phyloP scores from a whole-genome alignment of 2,329 filamentous ascomycete genomes.

The Ramularia endophylla region DNA sequence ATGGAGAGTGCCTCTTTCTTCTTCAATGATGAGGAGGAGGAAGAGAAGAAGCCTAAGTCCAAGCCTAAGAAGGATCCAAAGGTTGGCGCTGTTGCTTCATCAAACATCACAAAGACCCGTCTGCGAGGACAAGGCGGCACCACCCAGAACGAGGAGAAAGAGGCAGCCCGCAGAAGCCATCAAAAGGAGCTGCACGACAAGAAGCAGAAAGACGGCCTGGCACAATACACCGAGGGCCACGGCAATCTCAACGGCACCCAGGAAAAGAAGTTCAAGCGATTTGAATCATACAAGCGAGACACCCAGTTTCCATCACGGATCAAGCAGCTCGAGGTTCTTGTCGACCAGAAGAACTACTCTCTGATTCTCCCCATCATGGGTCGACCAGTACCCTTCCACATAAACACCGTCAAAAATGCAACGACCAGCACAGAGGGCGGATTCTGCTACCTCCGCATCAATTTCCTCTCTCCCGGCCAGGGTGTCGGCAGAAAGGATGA shows the following conservation, averaged over 20 bases:
- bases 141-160: conserved; percentile 82
- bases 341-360: conserved; percentile 84
- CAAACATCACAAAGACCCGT: conserved; percentile 92
- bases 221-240: conserved; percentile 78
- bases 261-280: conserved; percentile 97
- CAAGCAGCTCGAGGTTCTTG: conserved; percentile 80
- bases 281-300: conserved; percentile 98
- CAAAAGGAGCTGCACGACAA: conserved; percentile 83
- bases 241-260: conserved; percentile 82
- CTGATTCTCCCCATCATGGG: conserved; percentile 96
- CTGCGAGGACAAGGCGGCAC: conserved; percentile 85
- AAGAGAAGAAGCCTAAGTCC: conserved; percentile 73
- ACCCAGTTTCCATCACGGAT: conserved; percentile 82
- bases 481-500: conserved; percentile 97
- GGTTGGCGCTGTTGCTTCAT: conserved; percentile 81
- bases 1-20: conserved; percentile 96
- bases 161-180: conserved; percentile 80
- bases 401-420: conserved; percentile 97
- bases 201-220: conserved; percentile 84
- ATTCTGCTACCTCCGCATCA: conserved; percentile 90
- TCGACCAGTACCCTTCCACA: conserved; percentile 94
- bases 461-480: conserved; percentile 94
- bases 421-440: conserved; percentile 96
- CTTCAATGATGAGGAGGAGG: conserved; percentile 93
- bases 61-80: conserved; percentile 81